These are phyloP conservation scores for Isatis tinctoria DNA, from an alignment of 345 rosid species.

Conservation along the genomic window DNA sequence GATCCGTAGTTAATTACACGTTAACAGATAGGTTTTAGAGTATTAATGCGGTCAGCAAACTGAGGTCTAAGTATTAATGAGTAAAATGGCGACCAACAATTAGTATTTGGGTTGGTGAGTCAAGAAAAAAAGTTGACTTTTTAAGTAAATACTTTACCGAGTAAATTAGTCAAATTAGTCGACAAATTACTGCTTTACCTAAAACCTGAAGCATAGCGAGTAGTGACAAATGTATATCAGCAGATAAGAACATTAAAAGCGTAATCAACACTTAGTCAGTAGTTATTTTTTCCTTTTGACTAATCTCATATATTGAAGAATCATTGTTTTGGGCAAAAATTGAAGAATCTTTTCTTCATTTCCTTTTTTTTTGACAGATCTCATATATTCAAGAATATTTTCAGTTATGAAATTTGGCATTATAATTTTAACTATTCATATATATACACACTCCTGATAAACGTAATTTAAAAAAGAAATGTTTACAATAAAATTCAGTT, in stretches of 20 bases:
- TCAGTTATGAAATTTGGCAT: neutral
- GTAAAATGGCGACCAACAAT: neutral
- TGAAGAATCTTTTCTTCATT: no score
- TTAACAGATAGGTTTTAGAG: neutral
- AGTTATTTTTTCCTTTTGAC: no score
- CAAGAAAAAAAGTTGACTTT: neutral
- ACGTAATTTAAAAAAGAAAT: no score
- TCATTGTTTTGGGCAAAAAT: no score
- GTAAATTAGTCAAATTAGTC: constrained; percentile 20
- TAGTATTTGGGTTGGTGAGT: constrained; percentile 26
- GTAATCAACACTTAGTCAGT: neutral
- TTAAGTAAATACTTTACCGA: neutral
- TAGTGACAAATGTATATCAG: neutral
- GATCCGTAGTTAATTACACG: neutral
- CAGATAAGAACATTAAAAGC: neutral
- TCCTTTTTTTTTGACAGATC: neutral
- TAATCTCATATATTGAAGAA: neutral
- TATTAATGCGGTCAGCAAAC: constrained; percentile 1
- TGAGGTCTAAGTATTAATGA: neutral
- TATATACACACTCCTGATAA: no score
- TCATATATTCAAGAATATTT: neutral
- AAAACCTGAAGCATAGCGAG: neutral
- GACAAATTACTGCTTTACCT: constrained; percentile 21
- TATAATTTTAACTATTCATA: neutral
- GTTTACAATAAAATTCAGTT: no score